Conservation (phyloP, 1,284 basidiomycete genomes). For the Inonotus obliquus region DNA sequence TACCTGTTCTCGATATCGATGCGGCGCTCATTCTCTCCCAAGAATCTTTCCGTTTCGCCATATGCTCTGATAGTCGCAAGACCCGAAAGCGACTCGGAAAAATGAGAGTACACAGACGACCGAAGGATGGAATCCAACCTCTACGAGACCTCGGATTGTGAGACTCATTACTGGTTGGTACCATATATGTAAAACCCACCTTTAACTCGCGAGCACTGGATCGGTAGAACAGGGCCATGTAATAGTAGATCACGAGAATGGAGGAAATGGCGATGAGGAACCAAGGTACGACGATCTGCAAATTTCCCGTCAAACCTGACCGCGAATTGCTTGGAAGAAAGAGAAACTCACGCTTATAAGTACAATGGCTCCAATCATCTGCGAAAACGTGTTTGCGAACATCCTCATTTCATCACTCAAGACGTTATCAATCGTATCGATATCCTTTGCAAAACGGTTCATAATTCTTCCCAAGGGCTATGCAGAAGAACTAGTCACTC, state of each 20-base stretch:
- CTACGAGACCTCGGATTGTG: neutral
- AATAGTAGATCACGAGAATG: slow-evolving; percentile 54
- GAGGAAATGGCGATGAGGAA: slow-evolving; percentile 73
- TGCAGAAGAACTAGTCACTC: slow-evolving; percentile 4
- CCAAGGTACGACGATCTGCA: slow-evolving; percentile 73
- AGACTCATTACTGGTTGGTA: slow-evolving; percentile 18
- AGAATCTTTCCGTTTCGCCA: slow-evolving; percentile 66
- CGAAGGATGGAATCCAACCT: slow-evolving; percentile 50
- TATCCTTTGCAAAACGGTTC: slow-evolving; percentile 81
- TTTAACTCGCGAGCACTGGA: slow-evolving; percentile 88
- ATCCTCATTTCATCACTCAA: slow-evolving; percentile 76
- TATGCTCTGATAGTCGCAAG: slow-evolving; percentile 88
- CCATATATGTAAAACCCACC: slow-evolving; percentile 30
- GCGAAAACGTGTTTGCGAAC: slow-evolving; percentile 52
- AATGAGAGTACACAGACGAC: slow-evolving; percentile 77
- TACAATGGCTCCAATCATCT: slow-evolving; percentile 25
- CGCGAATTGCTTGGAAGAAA: neutral
- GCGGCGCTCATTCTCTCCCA: slow-evolving; percentile 67
- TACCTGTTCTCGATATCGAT: slow-evolving; percentile 84
- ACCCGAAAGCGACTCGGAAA: slow-evolving; percentile 85
- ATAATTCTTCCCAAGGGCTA: slow-evolving; percentile 86
- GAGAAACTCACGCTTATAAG: slow-evolving; percentile 10
- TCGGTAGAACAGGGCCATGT: slow-evolving; percentile 80
- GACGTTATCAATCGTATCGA: slow-evolving; percentile 83
- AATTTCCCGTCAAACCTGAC: neutral